Base-by-base conservation (phyloP, 2,329 filamentous ascomycete species). In the Coniochaeta sp. region DNA sequence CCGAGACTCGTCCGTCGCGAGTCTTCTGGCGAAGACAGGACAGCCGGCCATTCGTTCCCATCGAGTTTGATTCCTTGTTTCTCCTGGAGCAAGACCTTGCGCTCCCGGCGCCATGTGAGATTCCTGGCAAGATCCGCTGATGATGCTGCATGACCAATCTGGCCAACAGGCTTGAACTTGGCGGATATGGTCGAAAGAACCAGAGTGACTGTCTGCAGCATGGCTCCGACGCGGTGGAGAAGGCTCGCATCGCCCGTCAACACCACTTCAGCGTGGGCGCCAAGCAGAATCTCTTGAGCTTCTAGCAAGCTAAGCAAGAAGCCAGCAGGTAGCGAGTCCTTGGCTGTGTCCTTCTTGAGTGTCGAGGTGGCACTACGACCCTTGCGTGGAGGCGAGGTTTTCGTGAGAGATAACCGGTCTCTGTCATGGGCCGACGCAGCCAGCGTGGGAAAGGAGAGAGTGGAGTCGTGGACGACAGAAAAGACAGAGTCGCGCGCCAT, bases 391-490 rank as follows among this genome's bases (percentile, higher is more conserved):
- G 72, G 71, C 12, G 70, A 60, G 20, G 61, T 65, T 51, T 71
- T 70, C 4, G 58, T 57, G 4, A 67, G 53, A 2, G 69, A 69
- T 20, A 63, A 56, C 27, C 67, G 65, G 40, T 74, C 69, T 54
- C 70, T 71, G 30, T 77, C 77, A 24, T 69, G 60, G 26, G 58
- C 53, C 14, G 62, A 53, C 55, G 68, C 63, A 22, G 71, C 71
- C 32, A 92, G 74, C 0, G 89, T 84, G 1, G 91, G 90, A 54
- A 92, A 86, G 0, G 91, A 95, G 24, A 96, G 84, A 0, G 91
- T 96, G 0, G 94, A 96, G 61, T 99, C 94, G 45, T 92, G 89
- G 14, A 97, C 79, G 9, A 92, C 87, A 16, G 89, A 95, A 66
- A 92, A 95, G 3, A 94, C 86, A 3, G 91, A 85, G 66, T 96